These are phyloP conservation scores for Gymnopus androsaceus DNA, from an alignment of 1,284 basidiomycete species.

Conservation along the genomic window DNA sequence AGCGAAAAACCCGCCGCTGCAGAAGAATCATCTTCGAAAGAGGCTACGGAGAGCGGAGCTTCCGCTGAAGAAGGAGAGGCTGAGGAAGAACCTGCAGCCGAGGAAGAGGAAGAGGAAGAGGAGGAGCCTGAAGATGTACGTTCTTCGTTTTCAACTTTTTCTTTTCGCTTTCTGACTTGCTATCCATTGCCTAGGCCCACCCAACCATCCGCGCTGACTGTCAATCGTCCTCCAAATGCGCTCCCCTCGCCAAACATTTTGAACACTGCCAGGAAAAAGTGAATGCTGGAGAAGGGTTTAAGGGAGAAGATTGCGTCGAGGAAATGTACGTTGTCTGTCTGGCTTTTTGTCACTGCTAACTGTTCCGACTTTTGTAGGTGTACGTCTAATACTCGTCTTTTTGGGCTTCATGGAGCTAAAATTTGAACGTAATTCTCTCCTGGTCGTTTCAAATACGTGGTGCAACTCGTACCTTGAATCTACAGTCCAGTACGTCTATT, in stretches of 20 bases:
- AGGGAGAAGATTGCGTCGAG: conserved; percentile 89
- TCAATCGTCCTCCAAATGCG: conserved; percentile 69
- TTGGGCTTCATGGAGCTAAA: no score
- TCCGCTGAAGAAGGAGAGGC: no score
- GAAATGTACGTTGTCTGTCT: conserved; percentile 61
- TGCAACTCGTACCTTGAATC: conserved; percentile 11
- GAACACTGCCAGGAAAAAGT: conserved; percentile 90
- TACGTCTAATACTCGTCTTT: conserved; percentile 37
- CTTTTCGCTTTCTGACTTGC: not conserved
- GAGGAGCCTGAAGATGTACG: conserved; percentile 84
- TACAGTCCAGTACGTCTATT: conserved; percentile 64
- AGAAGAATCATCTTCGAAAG: no score
- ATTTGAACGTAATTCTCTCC: no score
- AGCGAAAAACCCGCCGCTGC: not conserved
- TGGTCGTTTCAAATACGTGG: no score
- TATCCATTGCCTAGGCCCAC: conserved; percentile 45
- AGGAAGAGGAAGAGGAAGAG: conserved; percentile 37
- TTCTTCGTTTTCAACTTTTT: conserved; percentile 21
- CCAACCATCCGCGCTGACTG: conserved; percentile 78
- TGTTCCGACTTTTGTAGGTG: conserved; percentile 39
- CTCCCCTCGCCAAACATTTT: conserved; percentile 79
- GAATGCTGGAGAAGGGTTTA: conserved; percentile 76
- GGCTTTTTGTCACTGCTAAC: conserved; percentile 13
- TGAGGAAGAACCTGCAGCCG: conserved; percentile 39
- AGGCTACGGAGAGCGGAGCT: no score